Evolutionary conservation across 306 rosid species (phyloP).

Genomic region (Gynostemma pentaphyllum): DNA sequence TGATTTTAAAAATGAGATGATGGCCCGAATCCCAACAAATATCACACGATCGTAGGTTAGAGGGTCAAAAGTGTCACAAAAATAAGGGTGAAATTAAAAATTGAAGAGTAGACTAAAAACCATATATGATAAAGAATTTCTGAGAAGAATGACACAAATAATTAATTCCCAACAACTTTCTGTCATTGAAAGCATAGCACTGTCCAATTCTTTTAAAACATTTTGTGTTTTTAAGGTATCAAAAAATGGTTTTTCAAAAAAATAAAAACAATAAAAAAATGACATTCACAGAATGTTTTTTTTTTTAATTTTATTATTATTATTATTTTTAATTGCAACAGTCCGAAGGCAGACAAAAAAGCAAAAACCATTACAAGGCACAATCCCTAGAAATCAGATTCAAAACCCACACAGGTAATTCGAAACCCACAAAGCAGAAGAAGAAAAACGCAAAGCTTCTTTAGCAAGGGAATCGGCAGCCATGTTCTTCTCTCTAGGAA

Average conservation of each 20-base stretch:
- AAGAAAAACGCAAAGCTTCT: too few relatives aligned
- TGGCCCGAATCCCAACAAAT: slow-evolving; percentile 1
- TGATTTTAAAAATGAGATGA: neutral
- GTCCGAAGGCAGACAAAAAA: too few relatives aligned
- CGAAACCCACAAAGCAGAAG: too few relatives aligned
- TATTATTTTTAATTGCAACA: too few relatives aligned
- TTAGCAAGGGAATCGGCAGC: too few relatives aligned
- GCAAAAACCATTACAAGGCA: too few relatives aligned
- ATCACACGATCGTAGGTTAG: neutral
- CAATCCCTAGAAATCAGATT: too few relatives aligned
- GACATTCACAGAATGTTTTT: slow-evolving; percentile 5
- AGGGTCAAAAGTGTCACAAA: slow-evolving; percentile 3
- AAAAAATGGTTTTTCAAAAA: too few relatives aligned
- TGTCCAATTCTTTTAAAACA: slow-evolving; percentile 3
- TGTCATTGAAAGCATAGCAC: slow-evolving; percentile 3
- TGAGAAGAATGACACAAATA: neutral
- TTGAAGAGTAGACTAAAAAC: neutral
- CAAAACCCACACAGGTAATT: too few relatives aligned
- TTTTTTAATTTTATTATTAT: too few relatives aligned
- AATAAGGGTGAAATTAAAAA: slow-evolving; percentile 1
- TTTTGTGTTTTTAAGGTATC: slow-evolving; percentile 14
- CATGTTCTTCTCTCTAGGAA: too few relatives aligned
- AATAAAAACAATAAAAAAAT: too few relatives aligned
- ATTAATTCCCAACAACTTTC: slow-evolving; percentile 5
- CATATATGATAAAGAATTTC: neutral